A percentile compares a stretch with the other conserved stretches of the same genome.
Evolutionary conservation across 2,329 filamentous ascomycete species (phyloP).

Genomic region (Aspergillus ustus): DNA sequence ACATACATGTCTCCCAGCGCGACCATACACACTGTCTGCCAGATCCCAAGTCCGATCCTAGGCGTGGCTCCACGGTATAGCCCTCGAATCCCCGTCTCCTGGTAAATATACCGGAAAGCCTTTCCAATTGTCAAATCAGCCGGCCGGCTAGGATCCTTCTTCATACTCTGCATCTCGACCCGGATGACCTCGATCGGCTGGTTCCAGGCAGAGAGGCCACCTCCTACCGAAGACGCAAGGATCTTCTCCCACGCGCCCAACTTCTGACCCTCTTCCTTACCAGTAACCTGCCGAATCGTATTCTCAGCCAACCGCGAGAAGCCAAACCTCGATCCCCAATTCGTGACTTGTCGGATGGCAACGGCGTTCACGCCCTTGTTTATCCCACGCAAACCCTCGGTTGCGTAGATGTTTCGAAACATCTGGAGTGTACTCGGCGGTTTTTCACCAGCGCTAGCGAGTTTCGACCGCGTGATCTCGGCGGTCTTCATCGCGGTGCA

Average conservation of each 20-base stretch:
- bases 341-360: slow-evolving; percentile 23
- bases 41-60: slow-evolving; percentile 24
- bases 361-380: slow-evolving; percentile 25
- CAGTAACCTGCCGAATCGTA: slow-evolving; percentile 15
- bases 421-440: slow-evolving; percentile 69
- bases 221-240: slow-evolving; percentile 25
- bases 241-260: slow-evolving; percentile 21
- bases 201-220: slow-evolving; percentile 25
- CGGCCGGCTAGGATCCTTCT: slow-evolving; percentile 19
- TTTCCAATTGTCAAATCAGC: slow-evolving; percentile 10
- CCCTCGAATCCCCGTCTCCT: slow-evolving; percentile 18
- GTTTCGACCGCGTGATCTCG: slow-evolving; percentile 95
- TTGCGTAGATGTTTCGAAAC: slow-evolving; percentile 8
- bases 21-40: slow-evolving; percentile 27
- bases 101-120: slow-evolving; percentile 15
- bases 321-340: slow-evolving; percentile 25
- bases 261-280: slow-evolving; percentile 12
- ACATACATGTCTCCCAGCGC: slow-evolving; percentile 21
- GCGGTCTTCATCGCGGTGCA: slow-evolving; percentile 99
- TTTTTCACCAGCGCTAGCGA: slow-evolving; percentile 75
- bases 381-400: slow-evolving; percentile 15
- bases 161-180: slow-evolving; percentile 23
- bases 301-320: slow-evolving; percentile 33
- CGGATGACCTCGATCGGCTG: slow-evolving; percentile 26
- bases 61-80: slow-evolving; percentile 25